phyloP scores from a whole-genome alignment of 2,329 filamentous ascomycete species.

The Phaeoacremonium minimum region DNA sequence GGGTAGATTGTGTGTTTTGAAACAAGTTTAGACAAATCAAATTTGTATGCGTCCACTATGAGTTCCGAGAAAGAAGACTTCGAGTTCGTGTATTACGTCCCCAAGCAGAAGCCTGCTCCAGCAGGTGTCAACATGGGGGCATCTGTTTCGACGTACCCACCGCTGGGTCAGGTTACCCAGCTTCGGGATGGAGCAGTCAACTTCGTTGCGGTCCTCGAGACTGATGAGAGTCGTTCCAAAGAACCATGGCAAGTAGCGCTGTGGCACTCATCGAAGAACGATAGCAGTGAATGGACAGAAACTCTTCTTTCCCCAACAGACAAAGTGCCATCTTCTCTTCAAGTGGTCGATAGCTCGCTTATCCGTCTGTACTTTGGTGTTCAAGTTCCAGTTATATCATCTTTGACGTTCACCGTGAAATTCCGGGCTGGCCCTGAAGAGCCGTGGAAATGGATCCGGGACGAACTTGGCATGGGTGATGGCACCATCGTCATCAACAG shows the following conservation, averaged over 20 bases:
- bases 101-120: constrained; percentile 29
- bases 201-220: constrained; percentile 69
- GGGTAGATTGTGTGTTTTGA: no score
- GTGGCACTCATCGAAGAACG: constrained; percentile 56
- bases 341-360: constrained; percentile 27
- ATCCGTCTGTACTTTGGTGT: constrained; percentile 50
- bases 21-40: no score
- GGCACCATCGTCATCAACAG: constrained; percentile 54
- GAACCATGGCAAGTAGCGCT: constrained; percentile 68
- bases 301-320: constrained; percentile 27
- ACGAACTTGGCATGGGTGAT: constrained; percentile 59
- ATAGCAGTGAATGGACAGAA: constrained; percentile 54
- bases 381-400: constrained; percentile 39
- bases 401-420: constrained; percentile 65
- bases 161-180: constrained; percentile 70
- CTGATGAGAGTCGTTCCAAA: constrained; percentile 47
- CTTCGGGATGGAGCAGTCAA: constrained; percentile 41
- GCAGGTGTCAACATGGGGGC: constrained; percentile 26
- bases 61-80: constrained; percentile 23
- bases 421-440: constrained; percentile 50
- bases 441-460: constrained; percentile 68
- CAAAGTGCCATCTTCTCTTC: constrained; percentile 45
- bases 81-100: constrained; percentile 30
- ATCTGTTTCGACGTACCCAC: constrained; percentile 54
- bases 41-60: no score